Base-by-base conservation (phyloP, 176 grass and related monocot genomes). In the Musa beccarii region DNA sequence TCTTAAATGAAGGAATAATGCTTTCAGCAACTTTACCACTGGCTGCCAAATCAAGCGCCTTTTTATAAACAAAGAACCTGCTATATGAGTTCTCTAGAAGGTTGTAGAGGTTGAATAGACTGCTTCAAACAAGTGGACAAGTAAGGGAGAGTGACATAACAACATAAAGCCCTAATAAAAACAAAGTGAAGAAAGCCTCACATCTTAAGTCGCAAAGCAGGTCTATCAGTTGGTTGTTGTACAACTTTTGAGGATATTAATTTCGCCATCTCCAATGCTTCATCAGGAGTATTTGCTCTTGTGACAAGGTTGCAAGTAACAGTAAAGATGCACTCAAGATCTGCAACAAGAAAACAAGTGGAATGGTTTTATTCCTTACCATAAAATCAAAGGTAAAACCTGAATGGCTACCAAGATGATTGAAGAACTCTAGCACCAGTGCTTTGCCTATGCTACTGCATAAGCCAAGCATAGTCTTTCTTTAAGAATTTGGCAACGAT, bases 241-340 rank as follows among this genome's bases (percentile, higher is more conserved):
- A 70, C 79, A 28, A 99, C 85, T 83, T 93, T 97, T 29, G 80
- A 69, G 76, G 90, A 97, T 76, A 97, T 93, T 14, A 87, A 68
- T 1, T 78, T 66, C 71, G 88, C 81, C 82, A 99, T 99, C 82
- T 94, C 86, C 62, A 92, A 65, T 21, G 90, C 88, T 82, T 99
- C 82, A 49, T 91, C 86, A 74, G 89, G 84, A 55, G 86, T 87
- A 71, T 68, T 62, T 15, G 86, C 84, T 80, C 84, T 91, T 24
- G 95, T 89, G 59, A 99, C 95, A 73, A 99, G 80, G 80, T 78
- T 91, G 79, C 88, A 99, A 75, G 87, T 92, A 66, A 99, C 81
- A 57, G 90, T 87, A 3, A 94, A 86, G 72, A 89, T 50, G 72
- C 86, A 94, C 84, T 99, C 95, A 74, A 99, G 89, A 85, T 99